These are phyloP conservation scores for Alnus glutinosa DNA, from an alignment of 306 rosid genomes.

Conservation along the genomic window DNA sequence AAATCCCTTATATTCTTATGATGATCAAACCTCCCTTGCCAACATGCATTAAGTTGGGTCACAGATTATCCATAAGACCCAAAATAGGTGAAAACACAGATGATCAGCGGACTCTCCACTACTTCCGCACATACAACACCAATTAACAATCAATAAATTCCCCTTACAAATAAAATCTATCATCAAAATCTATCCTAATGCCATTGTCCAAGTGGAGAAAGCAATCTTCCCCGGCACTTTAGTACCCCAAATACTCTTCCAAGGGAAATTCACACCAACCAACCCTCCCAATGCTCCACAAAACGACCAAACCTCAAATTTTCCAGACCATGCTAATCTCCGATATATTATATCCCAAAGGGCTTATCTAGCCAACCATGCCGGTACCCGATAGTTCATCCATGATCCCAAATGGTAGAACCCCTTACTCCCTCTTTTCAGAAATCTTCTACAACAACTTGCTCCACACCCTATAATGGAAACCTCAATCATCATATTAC, in stretches of 20 bases:
- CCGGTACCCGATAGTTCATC: not conserved
- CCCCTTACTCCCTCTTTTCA: too few species aligned
- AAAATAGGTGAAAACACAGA: not conserved
- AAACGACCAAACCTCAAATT: not conserved
- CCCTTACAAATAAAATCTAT: not conserved
- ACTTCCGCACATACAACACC: not conserved
- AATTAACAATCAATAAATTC: too few species aligned
- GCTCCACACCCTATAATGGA: too few species aligned
- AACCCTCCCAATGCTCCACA: not conserved
- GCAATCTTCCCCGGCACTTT: not conserved
- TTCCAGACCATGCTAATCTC: not conserved
- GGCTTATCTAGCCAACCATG: not conserved
- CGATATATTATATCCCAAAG: not conserved
- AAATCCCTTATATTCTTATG: not conserved
- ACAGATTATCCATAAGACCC: not conserved
- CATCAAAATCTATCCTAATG: too few species aligned
- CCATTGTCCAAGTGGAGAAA: not conserved
- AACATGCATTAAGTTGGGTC: not conserved
- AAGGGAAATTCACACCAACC: not conserved
- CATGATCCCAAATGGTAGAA: too few species aligned
- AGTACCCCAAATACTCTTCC: not conserved
- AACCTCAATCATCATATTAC: too few species aligned
- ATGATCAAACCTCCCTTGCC: not conserved
- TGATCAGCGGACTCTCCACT: not conserved
- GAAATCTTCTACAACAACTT: too few species aligned